These are phyloP conservation scores for Narthecium ossifragum DNA, from an alignment of 106 monocot genomes.

Conservation along the genomic window DNA sequence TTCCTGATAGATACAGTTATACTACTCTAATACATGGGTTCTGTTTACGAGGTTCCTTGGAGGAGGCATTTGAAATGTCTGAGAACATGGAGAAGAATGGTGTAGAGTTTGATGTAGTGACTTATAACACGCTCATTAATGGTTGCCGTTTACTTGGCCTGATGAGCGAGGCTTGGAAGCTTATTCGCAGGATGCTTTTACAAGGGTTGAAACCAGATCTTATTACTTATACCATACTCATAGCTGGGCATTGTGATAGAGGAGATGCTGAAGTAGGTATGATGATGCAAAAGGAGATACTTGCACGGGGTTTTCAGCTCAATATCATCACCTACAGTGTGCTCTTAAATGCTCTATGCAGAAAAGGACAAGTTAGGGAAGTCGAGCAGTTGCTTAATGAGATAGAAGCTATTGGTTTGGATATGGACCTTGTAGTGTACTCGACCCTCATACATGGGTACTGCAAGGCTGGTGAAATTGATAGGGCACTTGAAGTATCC, in stretches of 20 bases:
- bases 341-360: constrained; percentile 47
- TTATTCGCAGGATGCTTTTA: constrained; percentile 33
- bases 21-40: constrained; percentile 53
- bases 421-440: constrained; percentile 70
- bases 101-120: constrained; percentile 45
- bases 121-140: constrained; percentile 58
- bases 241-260: constrained; percentile 38
- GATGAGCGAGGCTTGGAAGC: constrained; percentile 23
- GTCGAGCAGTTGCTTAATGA: constrained; percentile 45
- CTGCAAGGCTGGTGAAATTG: constrained; percentile 52
- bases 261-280: constrained; percentile 51
- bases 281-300: constrained; percentile 38
- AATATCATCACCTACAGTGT: constrained; percentile 69
- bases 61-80: constrained; percentile 47
- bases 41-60: constrained; percentile 34
- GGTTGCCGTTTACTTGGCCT: constrained; percentile 45
- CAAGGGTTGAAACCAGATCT: constrained; percentile 52
- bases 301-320: constrained; percentile 34
- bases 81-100: constrained; percentile 48
- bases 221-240: constrained; percentile 68
- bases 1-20: constrained; percentile 54
- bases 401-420: constrained; percentile 43
- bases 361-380: constrained; percentile 34
- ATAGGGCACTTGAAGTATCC: constrained; percentile 46
- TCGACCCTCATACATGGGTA: constrained; percentile 67